Evolutionary conservation across 2,329 filamentous ascomycete species (phyloP).

Genomic region (Sporothrix protearum): DNA sequence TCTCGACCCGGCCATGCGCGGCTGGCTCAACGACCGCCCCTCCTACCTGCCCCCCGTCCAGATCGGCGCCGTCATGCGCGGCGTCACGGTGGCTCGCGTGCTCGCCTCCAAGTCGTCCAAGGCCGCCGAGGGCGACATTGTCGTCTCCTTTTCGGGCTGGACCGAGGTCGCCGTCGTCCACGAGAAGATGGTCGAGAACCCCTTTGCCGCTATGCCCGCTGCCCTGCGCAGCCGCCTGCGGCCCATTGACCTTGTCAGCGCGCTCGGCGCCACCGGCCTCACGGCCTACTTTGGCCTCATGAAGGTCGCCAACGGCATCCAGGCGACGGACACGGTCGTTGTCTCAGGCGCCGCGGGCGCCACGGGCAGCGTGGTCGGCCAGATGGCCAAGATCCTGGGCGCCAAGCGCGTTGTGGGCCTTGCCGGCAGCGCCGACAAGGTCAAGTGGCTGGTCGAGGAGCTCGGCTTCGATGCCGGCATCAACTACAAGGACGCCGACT

Average conservation of each 20-base stretch:
- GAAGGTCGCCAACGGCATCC: constrained; percentile 49
- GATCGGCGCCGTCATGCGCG: constrained; percentile 59
- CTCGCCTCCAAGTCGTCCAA: constrained; percentile 46
- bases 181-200: constrained; percentile 36
- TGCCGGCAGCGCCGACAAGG: constrained; percentile 55
- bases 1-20: constrained; percentile 62
- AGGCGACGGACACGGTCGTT: constrained; percentile 62
- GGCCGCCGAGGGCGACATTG: constrained; percentile 50
- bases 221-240: constrained; percentile 31
- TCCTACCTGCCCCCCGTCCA: constrained; percentile 59
- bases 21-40: constrained; percentile 52
- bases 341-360: constrained; percentile 65
- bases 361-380: constrained; percentile 62
- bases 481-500: constrained; percentile 66
- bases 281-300: constrained; percentile 65
- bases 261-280: constrained; percentile 57
- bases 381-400: constrained; percentile 63
- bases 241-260: constrained; percentile 48
- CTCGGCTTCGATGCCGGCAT: constrained; percentile 65
- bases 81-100: constrained; percentile 51
- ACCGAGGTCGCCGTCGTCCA: constrained; percentile 53
- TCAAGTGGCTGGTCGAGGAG: constrained; percentile 59
- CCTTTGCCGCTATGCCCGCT: constrained; percentile 26
- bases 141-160: constrained; percentile 53
- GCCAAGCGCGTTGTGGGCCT: constrained; percentile 50